Percentiles rank a stretch among this genome's conserved stretches.
These are phyloP conservation scores for Hapsidospora chrysogenum DNA, from an alignment of 495 filamentous ascomycete genomes.

Conservation along the genomic window DNA sequence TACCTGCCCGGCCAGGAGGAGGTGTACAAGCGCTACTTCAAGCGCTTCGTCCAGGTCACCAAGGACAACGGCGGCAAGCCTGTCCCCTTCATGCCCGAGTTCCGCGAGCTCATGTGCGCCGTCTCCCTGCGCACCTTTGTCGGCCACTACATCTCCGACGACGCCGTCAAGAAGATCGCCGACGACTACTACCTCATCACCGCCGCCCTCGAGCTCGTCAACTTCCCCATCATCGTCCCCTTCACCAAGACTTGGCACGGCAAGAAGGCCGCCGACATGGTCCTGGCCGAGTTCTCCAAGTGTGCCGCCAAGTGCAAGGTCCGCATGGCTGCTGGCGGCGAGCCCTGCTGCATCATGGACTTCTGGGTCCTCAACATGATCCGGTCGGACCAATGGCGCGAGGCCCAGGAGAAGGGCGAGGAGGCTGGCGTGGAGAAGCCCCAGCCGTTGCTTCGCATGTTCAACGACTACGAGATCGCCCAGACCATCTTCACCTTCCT, in stretches of 20 bases:
- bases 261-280: constrained; percentile 88
- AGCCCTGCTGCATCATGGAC: constrained; percentile 85
- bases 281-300: constrained; percentile 73
- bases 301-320: constrained; percentile 88
- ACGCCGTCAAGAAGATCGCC: constrained; percentile 82
- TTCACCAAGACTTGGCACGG: constrained; percentile 96
- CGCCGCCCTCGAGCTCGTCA: constrained; percentile 88
- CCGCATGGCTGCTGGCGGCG: constrained; percentile 80
- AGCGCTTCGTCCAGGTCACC: constrained; percentile 58
- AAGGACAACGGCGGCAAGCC: constrained; percentile 51
- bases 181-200: constrained; percentile 96
- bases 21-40: constrained; percentile 77
- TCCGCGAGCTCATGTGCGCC: constrained; percentile 93
- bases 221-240: constrained; percentile 94
- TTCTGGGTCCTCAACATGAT: constrained; percentile 79
- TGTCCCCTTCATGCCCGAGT: constrained; percentile 74
- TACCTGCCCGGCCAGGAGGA: constrained; percentile 91
- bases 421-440: constrained; percentile 60
- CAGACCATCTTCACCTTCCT: constrained; percentile 96
- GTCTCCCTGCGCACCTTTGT: constrained; percentile 93
- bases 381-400: constrained; percentile 60
- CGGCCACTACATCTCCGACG: constrained; percentile 84
- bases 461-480: constrained; percentile 82
- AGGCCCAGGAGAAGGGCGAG: constrained; percentile 49
- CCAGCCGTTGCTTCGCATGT: constrained; percentile 61